phyloP scores from a whole-genome alignment of 306 rosid species.

The Benincasa hispida region DNA sequence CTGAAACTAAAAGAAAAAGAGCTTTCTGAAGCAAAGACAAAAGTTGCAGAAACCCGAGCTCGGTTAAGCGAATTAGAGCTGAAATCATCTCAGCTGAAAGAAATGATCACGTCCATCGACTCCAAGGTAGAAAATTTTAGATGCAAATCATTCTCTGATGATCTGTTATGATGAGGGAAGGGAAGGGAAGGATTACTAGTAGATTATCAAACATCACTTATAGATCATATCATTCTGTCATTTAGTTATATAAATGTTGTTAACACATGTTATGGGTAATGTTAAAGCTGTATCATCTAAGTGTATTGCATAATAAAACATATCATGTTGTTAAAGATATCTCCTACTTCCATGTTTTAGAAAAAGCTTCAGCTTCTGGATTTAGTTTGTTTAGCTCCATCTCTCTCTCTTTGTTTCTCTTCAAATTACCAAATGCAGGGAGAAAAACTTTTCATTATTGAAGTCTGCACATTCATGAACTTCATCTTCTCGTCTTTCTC shows the following conservation, averaged over 20 bases:
- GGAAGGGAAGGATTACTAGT: neutral
- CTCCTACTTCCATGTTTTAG: neutral
- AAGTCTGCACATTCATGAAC: no score
- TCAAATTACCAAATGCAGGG: neutral
- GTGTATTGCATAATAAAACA: neutral
- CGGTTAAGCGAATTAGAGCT: conserved; percentile 51
- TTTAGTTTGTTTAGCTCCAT: neutral
- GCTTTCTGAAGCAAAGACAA: conserved; percentile 28
- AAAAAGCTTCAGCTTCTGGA: neutral
- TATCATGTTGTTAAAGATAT: neutral
- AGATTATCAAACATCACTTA: neutral
- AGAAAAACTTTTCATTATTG: no score
- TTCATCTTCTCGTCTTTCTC: no score
- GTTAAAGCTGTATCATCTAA: neutral
- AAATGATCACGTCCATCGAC: conserved; percentile 24
- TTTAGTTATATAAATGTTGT: neutral
- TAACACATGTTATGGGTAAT: neutral
- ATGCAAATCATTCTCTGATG: conserved; percentile 36
- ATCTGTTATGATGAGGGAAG: conserved; percentile 24
- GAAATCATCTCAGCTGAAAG: conserved; percentile 30
- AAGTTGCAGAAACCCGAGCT: conserved; percentile 35
- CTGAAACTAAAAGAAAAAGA: conserved; percentile 54
- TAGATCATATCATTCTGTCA: neutral
- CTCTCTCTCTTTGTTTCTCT: neutral
- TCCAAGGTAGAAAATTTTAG: conserved; percentile 44